Percentiles rank a stretch among this genome's conserved stretches.
Evolutionary conservation across 805 yeast genomes (phyloP).

Genomic region (Wickerhamiella hasegawae): DNA sequence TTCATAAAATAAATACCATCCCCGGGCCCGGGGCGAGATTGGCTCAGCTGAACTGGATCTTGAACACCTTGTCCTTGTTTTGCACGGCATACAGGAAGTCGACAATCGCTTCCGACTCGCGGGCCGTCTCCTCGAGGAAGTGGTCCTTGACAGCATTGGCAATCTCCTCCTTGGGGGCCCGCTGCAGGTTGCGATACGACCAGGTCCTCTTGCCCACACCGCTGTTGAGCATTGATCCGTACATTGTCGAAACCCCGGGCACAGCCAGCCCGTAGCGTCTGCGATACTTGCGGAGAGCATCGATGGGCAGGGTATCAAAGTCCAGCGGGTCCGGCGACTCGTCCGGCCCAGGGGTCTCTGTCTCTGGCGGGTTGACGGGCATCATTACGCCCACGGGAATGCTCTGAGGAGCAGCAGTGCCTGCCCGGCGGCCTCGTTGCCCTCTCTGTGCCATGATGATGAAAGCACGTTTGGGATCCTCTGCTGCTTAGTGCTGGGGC

Average conservation of each 20-base stretch:
- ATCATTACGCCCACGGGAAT: neutral
- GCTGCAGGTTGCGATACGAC: conserved; percentile 23
- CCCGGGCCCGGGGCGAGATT: too few species aligned
- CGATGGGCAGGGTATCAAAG: conserved; percentile 46
- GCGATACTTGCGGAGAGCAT: conserved; percentile 54
- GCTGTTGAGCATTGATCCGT: conserved; percentile 55
- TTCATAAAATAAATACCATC: too few species aligned
- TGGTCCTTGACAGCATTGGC: conserved; percentile 52
- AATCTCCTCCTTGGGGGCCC: conserved; percentile 43
- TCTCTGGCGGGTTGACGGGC: too few species aligned
- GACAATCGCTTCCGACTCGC: conserved; percentile 77
- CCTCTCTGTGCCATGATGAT: too few species aligned
- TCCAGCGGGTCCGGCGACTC: conserved; percentile 28
- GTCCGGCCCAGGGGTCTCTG: too few species aligned
- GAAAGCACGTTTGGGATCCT: too few species aligned
- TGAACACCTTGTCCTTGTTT: conserved; percentile 36
- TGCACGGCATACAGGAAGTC: conserved; percentile 76
- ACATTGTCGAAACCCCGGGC: conserved; percentile 46
- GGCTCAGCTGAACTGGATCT: conserved; percentile 15
- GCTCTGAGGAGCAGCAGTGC: too few species aligned
- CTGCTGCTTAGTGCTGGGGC: too few species aligned
- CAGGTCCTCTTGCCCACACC: conserved; percentile 59
- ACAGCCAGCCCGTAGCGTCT: conserved; percentile 38
- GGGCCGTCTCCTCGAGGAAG: conserved; percentile 39
- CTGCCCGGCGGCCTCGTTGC: too few species aligned